phyloP scores from a whole-genome alignment of 2,329 filamentous ascomycete species.

The Alternaria triticina region DNA sequence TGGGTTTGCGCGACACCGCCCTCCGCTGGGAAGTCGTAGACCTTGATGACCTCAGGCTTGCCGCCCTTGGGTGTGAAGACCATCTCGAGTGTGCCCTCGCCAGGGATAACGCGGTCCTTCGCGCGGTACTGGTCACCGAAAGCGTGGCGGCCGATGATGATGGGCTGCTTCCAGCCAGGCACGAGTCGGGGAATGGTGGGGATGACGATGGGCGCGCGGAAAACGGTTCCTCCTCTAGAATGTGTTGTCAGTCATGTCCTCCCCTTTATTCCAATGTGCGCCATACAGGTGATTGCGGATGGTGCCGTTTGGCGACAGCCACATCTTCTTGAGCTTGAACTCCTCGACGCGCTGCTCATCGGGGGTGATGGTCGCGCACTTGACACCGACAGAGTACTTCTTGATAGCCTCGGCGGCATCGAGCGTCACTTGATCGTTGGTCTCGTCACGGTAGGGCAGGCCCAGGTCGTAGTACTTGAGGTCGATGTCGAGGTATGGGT shows the following conservation, averaged over 20 bases:
- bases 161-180: slow-evolving; percentile 97
- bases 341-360: slow-evolving; percentile 96
- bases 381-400: slow-evolving; percentile 98
- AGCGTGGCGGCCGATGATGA: slow-evolving; percentile 97
- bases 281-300: slow-evolving; percentile 68
- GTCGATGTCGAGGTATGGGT: slow-evolving; percentile 94
- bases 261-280: background rate
- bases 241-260: slow-evolving; percentile 22
- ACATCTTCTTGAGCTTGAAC: slow-evolving; percentile 99
- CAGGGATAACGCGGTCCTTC: slow-evolving; percentile 84
- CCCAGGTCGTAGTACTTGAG: slow-evolving; percentile 98
- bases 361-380: slow-evolving; percentile 98
- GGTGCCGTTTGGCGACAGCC: slow-evolving; percentile 96
- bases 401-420: slow-evolving; percentile 97
- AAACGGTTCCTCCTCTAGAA: slow-evolving; percentile 83
- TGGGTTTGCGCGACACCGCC: slow-evolving; percentile 92
- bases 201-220: slow-evolving; percentile 98
- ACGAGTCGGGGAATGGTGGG: slow-evolving; percentile 90
- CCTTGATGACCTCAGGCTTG: slow-evolving; percentile 83
- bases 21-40: slow-evolving; percentile 85
- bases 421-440: slow-evolving; percentile 92
- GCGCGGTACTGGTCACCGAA: slow-evolving; percentile 99
- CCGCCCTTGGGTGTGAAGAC: slow-evolving; percentile 87
- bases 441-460: slow-evolving; percentile 92
- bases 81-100: slow-evolving; percentile 89